Evolutionary conservation across 2,329 filamentous ascomycete genomes (phyloP), one percentile per base, ranked within the genome.

Genomic region (Cladosporium sp.): DNA sequence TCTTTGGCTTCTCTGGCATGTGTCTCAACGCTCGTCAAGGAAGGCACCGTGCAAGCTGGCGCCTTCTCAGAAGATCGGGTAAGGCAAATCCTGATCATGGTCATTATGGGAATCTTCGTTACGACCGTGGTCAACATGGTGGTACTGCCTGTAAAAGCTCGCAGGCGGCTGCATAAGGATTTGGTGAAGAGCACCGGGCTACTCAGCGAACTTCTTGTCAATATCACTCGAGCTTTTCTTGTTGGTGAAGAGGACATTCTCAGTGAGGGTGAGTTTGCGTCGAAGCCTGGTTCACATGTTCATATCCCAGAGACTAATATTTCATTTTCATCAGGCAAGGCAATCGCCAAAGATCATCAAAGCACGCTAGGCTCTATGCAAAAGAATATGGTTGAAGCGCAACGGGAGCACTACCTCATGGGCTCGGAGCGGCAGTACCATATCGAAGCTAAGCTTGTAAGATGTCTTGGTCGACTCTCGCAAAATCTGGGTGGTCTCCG

Each of bases 401-500:
- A 92, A 65, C 85, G 89, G 52, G 92, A 97, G 67, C 88, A 96
- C 63, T 96, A 88, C 62, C 73, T 91, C 2, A 68, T 89, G 4
- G 92, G 92, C 1, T 84, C 82, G 2, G 91, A 96, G 65, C 79
- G 79, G 50, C 80, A 92, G 55, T 95, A 95, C 66, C 77, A 79
- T 32, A 78, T 95, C 3, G 88, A 96, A 62, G 85, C 85, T 57
- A 83, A 80, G 19, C 78, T 97, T 3, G 86, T 92, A 39, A 86
- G 89, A 62, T 92, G 88, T 58, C 81, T 97, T 61, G 89, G 95
- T 66, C 84, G 82, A 41, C 77, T 97, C 22, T 85, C 89, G 4
- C 91, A 96, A 66, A 90, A 89, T 58, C 85, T 96, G 57, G 91
- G 92, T 66, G 93, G 92, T 7, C 73, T 99, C 62, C 81, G 90